Conservation (phyloP, 2,329 filamentous ascomycete genomes). For the Ampelomyces quisqualis region DNA sequence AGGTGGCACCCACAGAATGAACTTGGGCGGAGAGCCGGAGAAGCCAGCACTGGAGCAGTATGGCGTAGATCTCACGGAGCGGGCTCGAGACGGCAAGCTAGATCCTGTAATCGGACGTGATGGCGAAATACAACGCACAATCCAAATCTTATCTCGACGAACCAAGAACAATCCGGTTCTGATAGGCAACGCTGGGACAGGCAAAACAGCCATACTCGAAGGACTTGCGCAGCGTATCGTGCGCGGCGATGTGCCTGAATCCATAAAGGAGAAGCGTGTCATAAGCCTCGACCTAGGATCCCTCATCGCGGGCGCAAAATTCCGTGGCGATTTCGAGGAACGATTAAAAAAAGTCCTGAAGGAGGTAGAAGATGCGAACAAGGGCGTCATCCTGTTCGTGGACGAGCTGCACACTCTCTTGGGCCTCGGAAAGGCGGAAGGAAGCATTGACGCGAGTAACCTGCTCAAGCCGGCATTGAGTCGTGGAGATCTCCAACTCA, state of each 20-base stretch:
- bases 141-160: conserved; percentile 86
- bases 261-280: conserved; percentile 90
- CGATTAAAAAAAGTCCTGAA: conserved; percentile 85
- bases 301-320: conserved; percentile 93
- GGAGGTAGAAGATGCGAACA: conserved; percentile 86
- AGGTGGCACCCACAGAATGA: conserved; percentile 91
- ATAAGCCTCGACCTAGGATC: conserved; percentile 85
- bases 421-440: conserved; percentile 90
- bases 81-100: conserved; percentile 82
- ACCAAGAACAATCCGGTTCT: conserved; percentile 96
- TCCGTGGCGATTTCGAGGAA: conserved; percentile 94
- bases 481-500: conserved; percentile 89
- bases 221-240: conserved; percentile 89
- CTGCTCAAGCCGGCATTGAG: conserved; percentile 91
- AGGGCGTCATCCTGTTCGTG: conserved; percentile 89
- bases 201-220: conserved; percentile 92
- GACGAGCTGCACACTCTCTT: conserved; percentile 92
- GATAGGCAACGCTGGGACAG: conserved; percentile 88
- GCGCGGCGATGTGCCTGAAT: conserved; percentile 89
- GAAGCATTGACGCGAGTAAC: conserved; percentile 94
- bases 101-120: conserved; percentile 96
- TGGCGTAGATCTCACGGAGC: conserved; percentile 84
- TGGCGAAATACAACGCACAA: conserved; percentile 86
- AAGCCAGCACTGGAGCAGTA: conserved; percentile 90
- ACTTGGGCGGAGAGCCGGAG: conserved; percentile 72